Evolutionary conservation across 306 rosid genomes (phyloP), one percentile per base, ranked within the genome.

Genomic region (Cucurbita ficifolia): DNA sequence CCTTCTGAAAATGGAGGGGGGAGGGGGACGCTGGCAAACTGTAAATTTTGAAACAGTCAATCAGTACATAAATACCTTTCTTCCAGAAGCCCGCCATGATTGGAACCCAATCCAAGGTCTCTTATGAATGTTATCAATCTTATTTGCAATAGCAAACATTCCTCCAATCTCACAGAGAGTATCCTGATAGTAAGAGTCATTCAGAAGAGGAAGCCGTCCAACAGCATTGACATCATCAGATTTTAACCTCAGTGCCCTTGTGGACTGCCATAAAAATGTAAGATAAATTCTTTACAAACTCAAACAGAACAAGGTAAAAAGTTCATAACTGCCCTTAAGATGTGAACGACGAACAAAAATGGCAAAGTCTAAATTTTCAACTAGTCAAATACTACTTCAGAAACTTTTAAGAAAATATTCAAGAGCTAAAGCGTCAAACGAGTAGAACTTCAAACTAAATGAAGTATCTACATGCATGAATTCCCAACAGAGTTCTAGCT

Each of bases 41-140:
- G 4, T 68, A 76, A 67, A 62, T 10, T 69, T 24, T 29, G 73
- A 24, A 69, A 69, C 29, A 65, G 72, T 65, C 36, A 55, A 73
- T 73, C 70, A 82, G 72, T 74, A 79, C 72, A 85, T 78, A 70
- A 87, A 79, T 91, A 94, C 99, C 99, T 91, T 87, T 84, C 92
- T 88, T 85, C 96, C 96, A 84, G 95, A 90, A 68, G 99, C 99
- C 69, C 77, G 99, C 99, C 99, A 94, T 79, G 99, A 91, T 73
- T 91, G 96, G 79, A 94, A 94, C 81, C 99, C 99, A 79, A 94
- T 89, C 99, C 99, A 94, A 76, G 98, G 97, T 81, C 96, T 84
- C 81, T 80, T 76, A 78, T 94, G 99, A 83, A 94, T 75, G 80
- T 72, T 79, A 80, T 94, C 97, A 73, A 94, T 90, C 82, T 65